Evolutionary conservation across 1,284 basidiomycete genomes (phyloP).

Genomic region (Irpex lacteus): DNA sequence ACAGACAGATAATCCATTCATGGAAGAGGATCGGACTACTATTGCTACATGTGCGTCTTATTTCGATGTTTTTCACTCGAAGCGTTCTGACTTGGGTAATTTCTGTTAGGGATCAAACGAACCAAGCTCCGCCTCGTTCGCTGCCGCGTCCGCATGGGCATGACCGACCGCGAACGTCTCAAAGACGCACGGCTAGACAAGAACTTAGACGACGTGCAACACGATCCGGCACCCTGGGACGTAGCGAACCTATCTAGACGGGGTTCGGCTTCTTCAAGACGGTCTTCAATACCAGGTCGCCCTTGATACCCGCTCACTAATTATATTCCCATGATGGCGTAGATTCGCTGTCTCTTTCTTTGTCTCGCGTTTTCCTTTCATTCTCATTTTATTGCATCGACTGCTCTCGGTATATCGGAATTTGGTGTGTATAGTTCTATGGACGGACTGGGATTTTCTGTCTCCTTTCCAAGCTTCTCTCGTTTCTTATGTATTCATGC

Average conservation of each 20-base stretch:
- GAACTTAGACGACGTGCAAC: conserved; percentile 67
- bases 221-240: conserved; percentile 77
- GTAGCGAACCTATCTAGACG: conserved; percentile 8
- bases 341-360: neutral
- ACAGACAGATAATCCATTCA: conserved; percentile 78
- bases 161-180: conserved; percentile 66
- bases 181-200: conserved; percentile 70
- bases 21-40: conserved; percentile 80
- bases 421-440: neutral
- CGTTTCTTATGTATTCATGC: neutral
- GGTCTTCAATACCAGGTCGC: neutral
- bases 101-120: conserved; percentile 66
- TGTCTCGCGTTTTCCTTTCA: neutral
- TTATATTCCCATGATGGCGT: neutral
- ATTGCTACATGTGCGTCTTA: conserved; percentile 73
- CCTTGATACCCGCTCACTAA: neutral
- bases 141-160: conserved; percentile 68
- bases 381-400: neutral
- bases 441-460: neutral
- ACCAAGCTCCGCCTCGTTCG: conserved; percentile 76
- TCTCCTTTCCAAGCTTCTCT: neutral
- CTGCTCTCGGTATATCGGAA: neutral
- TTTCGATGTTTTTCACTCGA: neutral
- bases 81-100: conserved; percentile 2
- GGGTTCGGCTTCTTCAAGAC: neutral